Evolutionary conservation across 1,284 basidiomycete genomes (phyloP).

Genomic region (Ceratobasidium sp.): DNA sequence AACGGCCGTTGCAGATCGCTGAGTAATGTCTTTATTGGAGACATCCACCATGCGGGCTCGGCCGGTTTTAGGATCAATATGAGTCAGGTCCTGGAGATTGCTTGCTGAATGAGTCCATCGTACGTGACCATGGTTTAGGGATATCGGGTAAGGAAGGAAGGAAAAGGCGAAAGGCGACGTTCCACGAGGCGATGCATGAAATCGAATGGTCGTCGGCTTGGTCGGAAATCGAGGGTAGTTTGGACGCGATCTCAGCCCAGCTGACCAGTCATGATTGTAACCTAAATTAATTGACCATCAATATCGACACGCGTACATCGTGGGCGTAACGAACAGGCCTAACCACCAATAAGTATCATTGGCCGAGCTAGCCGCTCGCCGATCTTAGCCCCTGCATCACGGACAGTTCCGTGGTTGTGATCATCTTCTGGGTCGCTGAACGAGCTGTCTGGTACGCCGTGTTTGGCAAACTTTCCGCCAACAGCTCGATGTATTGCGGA

Average conservation of each 20-base stretch:
- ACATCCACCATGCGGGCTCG: slow-evolving; percentile 84
- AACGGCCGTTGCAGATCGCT: slow-evolving; percentile 73
- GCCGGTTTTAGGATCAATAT: slow-evolving; percentile 67
- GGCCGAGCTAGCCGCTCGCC: slow-evolving; percentile 55
- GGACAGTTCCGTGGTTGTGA: slow-evolving; percentile 17
- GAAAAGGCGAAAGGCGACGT: too few species aligned
- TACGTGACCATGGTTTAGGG: too few species aligned
- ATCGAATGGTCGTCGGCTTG: neutral
- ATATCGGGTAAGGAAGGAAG: too few species aligned
- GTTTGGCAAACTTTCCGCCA: slow-evolving; percentile 78
- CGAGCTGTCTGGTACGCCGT: slow-evolving; percentile 53
- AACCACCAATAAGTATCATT: slow-evolving; percentile 85
- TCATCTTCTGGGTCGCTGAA: slow-evolving; percentile 28
- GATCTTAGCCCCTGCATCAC: slow-evolving; percentile 20
- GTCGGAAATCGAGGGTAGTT: neutral
- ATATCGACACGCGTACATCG: neutral
- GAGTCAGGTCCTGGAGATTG: slow-evolving; percentile 60
- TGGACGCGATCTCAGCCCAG: neutral
- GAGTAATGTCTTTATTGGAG: slow-evolving; percentile 66
- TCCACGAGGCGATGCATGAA: neutral
- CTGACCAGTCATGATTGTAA: neutral
- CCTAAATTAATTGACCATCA: neutral
- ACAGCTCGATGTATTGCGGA: slow-evolving; percentile 71
- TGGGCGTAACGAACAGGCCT: slow-evolving; percentile 38
- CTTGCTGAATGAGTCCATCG: slow-evolving; percentile 6